Conservation (phyloP, 148 eudicot genomes). For the Fagopyrum esculentum region DNA sequence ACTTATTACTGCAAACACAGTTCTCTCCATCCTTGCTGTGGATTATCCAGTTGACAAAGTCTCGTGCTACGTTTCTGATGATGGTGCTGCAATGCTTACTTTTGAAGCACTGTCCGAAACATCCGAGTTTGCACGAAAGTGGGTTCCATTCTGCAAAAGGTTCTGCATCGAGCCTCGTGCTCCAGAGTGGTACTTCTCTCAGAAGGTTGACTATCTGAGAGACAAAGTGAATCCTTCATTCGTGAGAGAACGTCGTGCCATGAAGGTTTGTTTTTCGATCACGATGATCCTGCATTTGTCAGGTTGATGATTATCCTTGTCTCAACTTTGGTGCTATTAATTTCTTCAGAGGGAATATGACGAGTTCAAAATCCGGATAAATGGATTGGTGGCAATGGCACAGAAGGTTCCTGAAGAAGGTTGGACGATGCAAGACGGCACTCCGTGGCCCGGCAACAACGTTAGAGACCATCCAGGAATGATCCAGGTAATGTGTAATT, state of each 20-base stretch:
- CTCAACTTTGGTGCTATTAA: background rate
- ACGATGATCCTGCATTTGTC: background rate
- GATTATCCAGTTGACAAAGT: conserved; percentile 97
- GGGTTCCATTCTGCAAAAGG: conserved; percentile 95
- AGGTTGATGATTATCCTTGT: background rate
- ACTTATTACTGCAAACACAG: conserved; percentile 90
- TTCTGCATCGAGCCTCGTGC: conserved; percentile 92
- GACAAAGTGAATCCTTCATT: conserved; percentile 93
- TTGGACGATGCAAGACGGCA: conserved; percentile 99
- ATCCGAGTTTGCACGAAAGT: conserved; percentile 88
- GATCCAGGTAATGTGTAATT: conserved; percentile 60
- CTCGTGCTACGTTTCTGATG: conserved; percentile 82
- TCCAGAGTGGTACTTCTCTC: conserved; percentile 94
- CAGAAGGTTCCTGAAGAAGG: conserved; percentile 97
- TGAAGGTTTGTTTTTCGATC: conserved; percentile 48
- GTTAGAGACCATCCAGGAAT: conserved; percentile 98
- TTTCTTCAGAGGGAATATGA: conserved; percentile 68
- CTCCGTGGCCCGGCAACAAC: conserved; percentile 98
- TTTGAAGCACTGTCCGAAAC: conserved; percentile 97
- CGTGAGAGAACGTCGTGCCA: conserved; percentile 98
- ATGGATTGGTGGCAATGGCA: conserved; percentile 80
- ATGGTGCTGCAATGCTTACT: conserved; percentile 99
- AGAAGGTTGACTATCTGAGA: conserved; percentile 80
- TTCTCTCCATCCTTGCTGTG: conserved; percentile 88
- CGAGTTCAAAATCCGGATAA: conserved; percentile 84